Conservation (phyloP, 768 basidiomycete species). For the Crucibulum laeve region DNA sequence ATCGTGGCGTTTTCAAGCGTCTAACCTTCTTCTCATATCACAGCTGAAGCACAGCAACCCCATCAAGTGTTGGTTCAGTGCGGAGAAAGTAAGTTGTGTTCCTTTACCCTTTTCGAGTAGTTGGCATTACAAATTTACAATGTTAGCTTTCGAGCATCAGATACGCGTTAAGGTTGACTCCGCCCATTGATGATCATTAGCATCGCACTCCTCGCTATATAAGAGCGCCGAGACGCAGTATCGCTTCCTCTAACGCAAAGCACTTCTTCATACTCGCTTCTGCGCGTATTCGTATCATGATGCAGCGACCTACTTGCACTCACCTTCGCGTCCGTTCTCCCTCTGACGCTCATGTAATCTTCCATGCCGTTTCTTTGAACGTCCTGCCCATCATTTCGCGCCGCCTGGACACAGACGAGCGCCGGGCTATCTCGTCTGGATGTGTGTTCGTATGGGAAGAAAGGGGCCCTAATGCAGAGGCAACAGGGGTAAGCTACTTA, state of each 20-base stretch:
- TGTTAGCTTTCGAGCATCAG: constrained; percentile 11
- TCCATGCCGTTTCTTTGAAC: constrained; percentile 61
- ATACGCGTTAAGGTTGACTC: constrained; percentile 19
- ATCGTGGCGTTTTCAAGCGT: constrained; percentile 10
- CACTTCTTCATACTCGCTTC: constrained; percentile 3
- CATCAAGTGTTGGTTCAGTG: constrained; percentile 11
- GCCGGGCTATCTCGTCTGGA: constrained; percentile 64
- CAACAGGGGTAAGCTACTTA: constrained; percentile 46
- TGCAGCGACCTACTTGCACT: constrained; percentile 70
- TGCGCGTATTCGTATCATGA: constrained; percentile 14
- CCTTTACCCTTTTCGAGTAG: constrained; percentile 7
- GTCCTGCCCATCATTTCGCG: constrained; percentile 64
- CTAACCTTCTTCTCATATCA: constrained; percentile 9
- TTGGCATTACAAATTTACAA: too few species aligned
- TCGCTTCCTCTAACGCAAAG: background rate
- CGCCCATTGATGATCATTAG: constrained; percentile 20
- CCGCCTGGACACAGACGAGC: constrained; percentile 73
- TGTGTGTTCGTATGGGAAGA: constrained; percentile 85
- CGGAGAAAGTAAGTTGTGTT: constrained; percentile 9
- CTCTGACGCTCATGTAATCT: constrained; percentile 67
- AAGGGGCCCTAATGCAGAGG: constrained; percentile 61
- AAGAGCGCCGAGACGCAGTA: constrained; percentile 9
- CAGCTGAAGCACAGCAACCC: constrained; percentile 13
- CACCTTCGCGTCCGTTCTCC: constrained; percentile 60
- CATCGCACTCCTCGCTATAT: constrained; percentile 11